Evolutionary conservation across 78 protist genomes (phyloP), one percentile per base, ranked within the genome.

Genomic region (Emiliania huxleyi): DNA sequence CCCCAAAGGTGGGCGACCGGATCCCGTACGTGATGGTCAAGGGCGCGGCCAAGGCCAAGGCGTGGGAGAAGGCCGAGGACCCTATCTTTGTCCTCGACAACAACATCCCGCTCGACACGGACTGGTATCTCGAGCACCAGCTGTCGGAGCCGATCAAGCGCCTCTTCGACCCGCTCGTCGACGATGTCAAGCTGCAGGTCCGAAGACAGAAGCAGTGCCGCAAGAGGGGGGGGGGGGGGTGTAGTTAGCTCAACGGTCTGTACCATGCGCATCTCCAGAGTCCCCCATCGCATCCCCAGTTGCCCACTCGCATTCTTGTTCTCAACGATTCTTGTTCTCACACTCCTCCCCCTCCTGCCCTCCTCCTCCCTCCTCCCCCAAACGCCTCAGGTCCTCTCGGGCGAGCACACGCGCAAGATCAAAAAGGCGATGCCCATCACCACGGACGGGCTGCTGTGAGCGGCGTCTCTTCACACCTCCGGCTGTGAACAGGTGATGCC

Each of bases 1-100:
- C n/a, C n/a, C n/a, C n/a, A n/a, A n/a, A n/a, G 33, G 84, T 99
- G 45, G 99, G 99, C 42, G 99, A 99, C 93, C 98, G 99, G 56
- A 98, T 99, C 37, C 98, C 99, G 23, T 99, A 98, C 92, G 99
- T 99, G 18, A 95, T 99, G 49, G 94, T 98, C 90, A 96, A 96
- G 81, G 99, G 95, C 19, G 87, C 90, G 22, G 49, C 0, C 12
- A 46, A 87, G 42, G 98, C 99, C 33, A 96, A 96, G 33, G 98
- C 97, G 23, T 98, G 87, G 62, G 99, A 99, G 69, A 97, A 96
- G 91, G 95, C 98, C 0, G 99, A 99, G 92, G 99, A 99, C 94
- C 99, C 99, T 44, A 93, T 99, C 26, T 99, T 95, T 79, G 99
- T 97, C 26, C 94, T 99, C 69, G 98, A 98, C 87, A 95, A 99